Evolutionary conservation across 352 stramenopile genomes (phyloP).

Genomic region (Globisporangium camurandrum): DNA sequence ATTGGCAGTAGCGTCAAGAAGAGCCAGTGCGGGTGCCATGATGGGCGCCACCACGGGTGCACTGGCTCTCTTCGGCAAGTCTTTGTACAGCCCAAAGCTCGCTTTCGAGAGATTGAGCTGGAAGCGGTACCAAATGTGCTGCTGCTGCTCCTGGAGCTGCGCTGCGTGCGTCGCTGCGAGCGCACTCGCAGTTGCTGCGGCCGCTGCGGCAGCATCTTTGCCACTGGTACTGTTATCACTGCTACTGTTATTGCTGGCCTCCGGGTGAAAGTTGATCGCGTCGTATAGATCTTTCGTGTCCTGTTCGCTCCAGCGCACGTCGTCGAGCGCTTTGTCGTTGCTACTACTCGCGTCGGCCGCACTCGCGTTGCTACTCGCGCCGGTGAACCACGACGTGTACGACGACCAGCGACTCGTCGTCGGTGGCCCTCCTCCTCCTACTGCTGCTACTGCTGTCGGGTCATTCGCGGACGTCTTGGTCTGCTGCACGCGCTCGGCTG

Average conservation of each 20-base stretch:
- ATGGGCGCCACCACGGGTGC: too few species aligned
- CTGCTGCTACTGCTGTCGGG: neutral
- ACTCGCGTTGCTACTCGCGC: conserved; percentile 7
- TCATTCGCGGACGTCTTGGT: conserved; percentile 1
- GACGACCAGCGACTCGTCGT: conserved; percentile 62
- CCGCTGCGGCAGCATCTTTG: conserved; percentile 10
- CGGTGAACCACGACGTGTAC: conserved; percentile 63
- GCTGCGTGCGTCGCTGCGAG: conserved; percentile 1
- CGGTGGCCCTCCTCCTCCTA: conserved; percentile 15
- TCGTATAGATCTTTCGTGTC: conserved; percentile 75
- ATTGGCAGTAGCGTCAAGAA: neutral
- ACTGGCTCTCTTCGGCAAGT: conserved; percentile 2
- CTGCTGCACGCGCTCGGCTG: conserved; percentile 26
- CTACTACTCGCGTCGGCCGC: neutral
- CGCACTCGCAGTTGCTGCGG: neutral
- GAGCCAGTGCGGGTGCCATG: neutral
- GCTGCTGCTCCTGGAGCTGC: conserved; percentile 24
- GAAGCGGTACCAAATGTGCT: conserved; percentile 79
- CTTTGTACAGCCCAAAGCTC: conserved; percentile 44
- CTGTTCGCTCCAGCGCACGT: conserved; percentile 79
- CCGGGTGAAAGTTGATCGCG: conserved; percentile 75
- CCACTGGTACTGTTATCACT: neutral
- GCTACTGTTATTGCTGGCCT: conserved; percentile 9
- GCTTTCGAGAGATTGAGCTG: conserved; percentile 47
- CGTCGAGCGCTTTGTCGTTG: conserved; percentile 11